These are phyloP conservation scores for Mucor mucedo DNA, from an alignment of 371 early-diverging fungal genomes.

Conservation along the genomic window DNA sequence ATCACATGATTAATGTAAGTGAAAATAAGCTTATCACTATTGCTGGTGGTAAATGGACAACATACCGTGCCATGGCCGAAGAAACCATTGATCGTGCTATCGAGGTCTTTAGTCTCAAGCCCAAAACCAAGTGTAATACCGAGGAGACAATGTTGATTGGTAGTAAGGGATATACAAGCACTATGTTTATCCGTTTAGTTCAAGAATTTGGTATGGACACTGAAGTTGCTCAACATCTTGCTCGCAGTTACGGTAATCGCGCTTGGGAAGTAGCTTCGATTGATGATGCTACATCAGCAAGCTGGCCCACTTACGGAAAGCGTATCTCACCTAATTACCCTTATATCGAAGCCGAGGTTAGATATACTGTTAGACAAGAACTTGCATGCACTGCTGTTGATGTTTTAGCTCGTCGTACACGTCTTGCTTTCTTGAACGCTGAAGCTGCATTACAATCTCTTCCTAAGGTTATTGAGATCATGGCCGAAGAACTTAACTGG, in stretches of 20 bases:
- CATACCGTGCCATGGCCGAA: slow-evolving; percentile 98
- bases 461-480: slow-evolving; percentile 89
- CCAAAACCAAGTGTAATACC: slow-evolving; percentile 68
- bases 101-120: slow-evolving; percentile 66
- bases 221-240: slow-evolving; percentile 93
- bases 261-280: slow-evolving; percentile 91
- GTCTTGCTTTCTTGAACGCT: slow-evolving; percentile 95
- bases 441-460: slow-evolving; percentile 89
- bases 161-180: slow-evolving; percentile 83
- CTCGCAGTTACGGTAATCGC: slow-evolving; percentile 94
- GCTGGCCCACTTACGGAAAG: slow-evolving; percentile 85
- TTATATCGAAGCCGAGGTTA: slow-evolving; percentile 95
- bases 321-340: slow-evolving; percentile 88
- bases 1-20: slow-evolving; percentile 93
- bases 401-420: slow-evolving; percentile 93
- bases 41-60: slow-evolving; percentile 99
- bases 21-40: slow-evolving; percentile 90
- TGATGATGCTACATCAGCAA: slow-evolving; percentile 70
- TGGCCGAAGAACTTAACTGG: slow-evolving; percentile 92
- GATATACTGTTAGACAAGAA: slow-evolving; percentile 93
- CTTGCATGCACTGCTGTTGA: slow-evolving; percentile 95
- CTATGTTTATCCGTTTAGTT: slow-evolving; percentile 90
- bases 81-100: slow-evolving; percentile 96
- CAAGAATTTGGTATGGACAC: slow-evolving; percentile 94
- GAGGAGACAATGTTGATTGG: slow-evolving; percentile 86